Percentiles rank a stretch among this genome's conserved stretches.
Evolutionary conservation across 345 rosid species (phyloP).

Genomic region (Salix dunnii): DNA sequence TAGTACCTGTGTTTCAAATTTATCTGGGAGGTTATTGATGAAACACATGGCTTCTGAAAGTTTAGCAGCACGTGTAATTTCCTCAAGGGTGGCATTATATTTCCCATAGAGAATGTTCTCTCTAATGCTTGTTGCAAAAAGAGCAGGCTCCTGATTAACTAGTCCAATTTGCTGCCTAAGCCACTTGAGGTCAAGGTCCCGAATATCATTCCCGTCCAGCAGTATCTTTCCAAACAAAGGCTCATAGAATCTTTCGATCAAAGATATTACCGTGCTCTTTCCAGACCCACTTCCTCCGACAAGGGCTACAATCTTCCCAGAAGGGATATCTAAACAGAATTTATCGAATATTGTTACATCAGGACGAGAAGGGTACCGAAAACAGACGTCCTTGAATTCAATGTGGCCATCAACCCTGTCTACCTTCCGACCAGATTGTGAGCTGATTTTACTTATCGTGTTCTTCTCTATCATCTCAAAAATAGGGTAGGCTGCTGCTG

Average conservation of each 20-base stretch:
- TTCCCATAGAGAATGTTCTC: constrained; percentile 93
- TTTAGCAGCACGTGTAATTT: constrained; percentile 71
- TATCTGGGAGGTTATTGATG: constrained; percentile 82
- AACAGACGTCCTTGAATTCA: constrained; percentile 63
- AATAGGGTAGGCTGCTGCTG: constrained; percentile 87
- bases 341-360: constrained; percentile 61
- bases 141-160: constrained; percentile 94
- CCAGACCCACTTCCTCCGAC: constrained; percentile 98
- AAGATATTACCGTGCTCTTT: constrained; percentile 87
- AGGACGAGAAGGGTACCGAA: constrained; percentile 85
- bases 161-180: constrained; percentile 78
- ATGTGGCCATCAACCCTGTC: constrained; percentile 70
- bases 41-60: constrained; percentile 82
- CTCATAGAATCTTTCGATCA: constrained; percentile 91
- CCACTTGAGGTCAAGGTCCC: constrained; percentile 76
- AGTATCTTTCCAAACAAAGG: constrained; percentile 61
- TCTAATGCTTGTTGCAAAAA: constrained; percentile 74
- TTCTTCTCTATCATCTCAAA: constrained; percentile 88
- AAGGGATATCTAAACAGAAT: constrained; percentile 55
- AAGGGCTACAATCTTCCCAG: constrained; percentile 85
- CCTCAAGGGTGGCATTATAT: constrained; percentile 65
- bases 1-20: constrained; percentile 86
- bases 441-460: constrained; percentile 53
- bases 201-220: constrained; percentile 60
- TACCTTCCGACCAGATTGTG: constrained; percentile 47